phyloP scores from a whole-genome alignment of 352 stramenopile genomes.

The Phytophthora lateralis region DNA sequence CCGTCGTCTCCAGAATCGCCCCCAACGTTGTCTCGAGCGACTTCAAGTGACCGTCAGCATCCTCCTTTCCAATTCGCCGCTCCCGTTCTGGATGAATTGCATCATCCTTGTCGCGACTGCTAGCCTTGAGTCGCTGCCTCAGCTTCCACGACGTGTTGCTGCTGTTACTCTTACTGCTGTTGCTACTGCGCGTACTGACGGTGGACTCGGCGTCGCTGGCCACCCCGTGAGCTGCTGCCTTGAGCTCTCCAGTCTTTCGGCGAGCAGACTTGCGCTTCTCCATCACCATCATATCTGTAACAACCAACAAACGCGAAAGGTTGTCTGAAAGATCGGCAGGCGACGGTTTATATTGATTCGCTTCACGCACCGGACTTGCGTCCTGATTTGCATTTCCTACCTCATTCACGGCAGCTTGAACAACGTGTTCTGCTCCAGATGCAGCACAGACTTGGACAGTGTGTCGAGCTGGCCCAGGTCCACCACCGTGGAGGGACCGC shows the following conservation, averaged over 20 bases:
- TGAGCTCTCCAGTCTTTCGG: constrained; percentile 20
- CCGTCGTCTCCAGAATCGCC: constrained; percentile 56
- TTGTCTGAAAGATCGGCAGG: constrained; percentile 32
- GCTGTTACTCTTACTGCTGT: constrained; percentile 15
- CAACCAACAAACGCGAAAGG: constrained; percentile 14
- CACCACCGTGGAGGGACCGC: constrained; percentile 20
- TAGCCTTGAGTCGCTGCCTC: constrained; percentile 22
- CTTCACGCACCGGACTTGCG: neutral
- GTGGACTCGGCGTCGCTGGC: constrained; percentile 34
- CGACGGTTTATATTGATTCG: constrained; percentile 27
- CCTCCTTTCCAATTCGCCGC: neutral
- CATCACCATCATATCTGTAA: constrained; percentile 22
- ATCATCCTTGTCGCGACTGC: neutral
- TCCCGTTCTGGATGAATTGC: constrained; percentile 1
- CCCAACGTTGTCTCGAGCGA: constrained; percentile 26
- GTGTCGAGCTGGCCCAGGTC: constrained; percentile 69
- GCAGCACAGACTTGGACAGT: constrained; percentile 68
- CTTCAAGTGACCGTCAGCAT: constrained; percentile 5
- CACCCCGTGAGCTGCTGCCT: constrained; percentile 14
- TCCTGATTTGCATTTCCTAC: neutral
- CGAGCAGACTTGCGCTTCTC: constrained; percentile 28
- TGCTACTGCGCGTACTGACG: constrained; percentile 33
- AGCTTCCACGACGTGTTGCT: constrained; percentile 25
- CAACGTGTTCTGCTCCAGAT: constrained; percentile 75
- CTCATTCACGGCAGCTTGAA: constrained; percentile 61